Base-by-base conservation (phyloP, 2,329 filamentous ascomycete species). In the Colletotrichum magnum region DNA sequence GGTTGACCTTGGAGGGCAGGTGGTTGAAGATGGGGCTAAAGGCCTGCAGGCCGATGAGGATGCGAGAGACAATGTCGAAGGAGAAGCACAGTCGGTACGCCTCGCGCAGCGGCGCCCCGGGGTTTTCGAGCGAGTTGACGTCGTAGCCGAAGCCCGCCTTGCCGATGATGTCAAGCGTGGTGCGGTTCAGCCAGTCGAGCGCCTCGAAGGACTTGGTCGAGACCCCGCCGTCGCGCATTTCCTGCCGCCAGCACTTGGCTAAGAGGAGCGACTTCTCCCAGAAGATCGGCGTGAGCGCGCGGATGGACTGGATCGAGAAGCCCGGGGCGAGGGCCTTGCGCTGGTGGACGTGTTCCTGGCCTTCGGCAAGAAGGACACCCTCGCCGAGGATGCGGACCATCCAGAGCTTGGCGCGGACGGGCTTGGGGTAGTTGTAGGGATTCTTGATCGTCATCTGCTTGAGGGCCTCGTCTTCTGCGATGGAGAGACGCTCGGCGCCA, bases 381-480 rank as follows among this genome's bases (percentile, higher is more conserved):
- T 81, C 78, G 18, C 83, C 83, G n/a, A 85, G 71, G 45, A 84
- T 79, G 58, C 79, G 78, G n/a, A 79, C 77, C 79, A 85, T 80
- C 76, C 81, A 82, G 18, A 78, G 74, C 73, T 79, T 81, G 13
- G 78, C 76, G 16, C 80, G 78, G 0, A 78, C 72, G 18, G 78
- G 77, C 64, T 81, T 81, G 6, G 78, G 77, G 69, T 79, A 81
- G 73, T 79, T 80, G 73, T 82, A 82, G 0, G 80, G 79, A 74
- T 82, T 81, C 70, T 78, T 78, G 70, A 82, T 74, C 1, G 81
- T 83, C 78, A 84, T 81, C 61, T 84, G 80, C 72, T 81, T 80
- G 53, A 84, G 77, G 16, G 80, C 80, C 58, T 81, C 80, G 62
- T 84, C 81, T 54, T 83, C 81, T 67, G 82, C 81, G 52, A 84